Conservation (phyloP, 2,329 filamentous ascomycete species). For the Cyclaneusma minus region DNA sequence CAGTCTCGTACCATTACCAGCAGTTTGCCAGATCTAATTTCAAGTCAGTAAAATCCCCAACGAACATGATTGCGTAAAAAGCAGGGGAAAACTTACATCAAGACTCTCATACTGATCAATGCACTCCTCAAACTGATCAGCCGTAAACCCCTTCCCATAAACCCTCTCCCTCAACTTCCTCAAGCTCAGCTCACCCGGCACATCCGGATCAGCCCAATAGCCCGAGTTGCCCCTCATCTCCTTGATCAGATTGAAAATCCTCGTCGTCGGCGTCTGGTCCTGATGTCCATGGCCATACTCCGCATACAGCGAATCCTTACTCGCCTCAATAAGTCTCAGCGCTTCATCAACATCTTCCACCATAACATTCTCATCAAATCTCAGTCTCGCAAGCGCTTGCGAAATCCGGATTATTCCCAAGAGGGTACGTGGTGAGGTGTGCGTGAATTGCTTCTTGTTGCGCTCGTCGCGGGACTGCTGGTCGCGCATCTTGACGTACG, state of each 20-base stretch:
- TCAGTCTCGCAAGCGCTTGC: constrained; percentile 81
- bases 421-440: constrained; percentile 86
- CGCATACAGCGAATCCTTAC: constrained; percentile 75
- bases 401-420: constrained; percentile 85
- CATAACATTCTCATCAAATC: constrained; percentile 73
- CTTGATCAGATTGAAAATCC: constrained; percentile 91
- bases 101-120: constrained; percentile 79
- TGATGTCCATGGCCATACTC: constrained; percentile 42
- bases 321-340: constrained; percentile 77
- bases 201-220: constrained; percentile 56
- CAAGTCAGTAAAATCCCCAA: constrained; percentile 20
- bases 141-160: constrained; percentile 90
- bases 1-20: constrained; percentile 52
- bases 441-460: constrained; percentile 80
- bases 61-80: neutral
- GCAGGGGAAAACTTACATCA: constrained; percentile 53
- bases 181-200: constrained; percentile 63
- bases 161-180: constrained; percentile 81
- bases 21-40: constrained; percentile 61
- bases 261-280: constrained; percentile 67
- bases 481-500: constrained; percentile 88
- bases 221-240: constrained; percentile 65
- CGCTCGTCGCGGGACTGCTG: constrained; percentile 84
- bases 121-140: constrained; percentile 75
- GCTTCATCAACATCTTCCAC: constrained; percentile 95